Percentiles rank a stretch among this genome's conserved stretches.
Conservation (phyloP, 805 yeast genomes). For the Metschnikowia cubensis region DNA sequence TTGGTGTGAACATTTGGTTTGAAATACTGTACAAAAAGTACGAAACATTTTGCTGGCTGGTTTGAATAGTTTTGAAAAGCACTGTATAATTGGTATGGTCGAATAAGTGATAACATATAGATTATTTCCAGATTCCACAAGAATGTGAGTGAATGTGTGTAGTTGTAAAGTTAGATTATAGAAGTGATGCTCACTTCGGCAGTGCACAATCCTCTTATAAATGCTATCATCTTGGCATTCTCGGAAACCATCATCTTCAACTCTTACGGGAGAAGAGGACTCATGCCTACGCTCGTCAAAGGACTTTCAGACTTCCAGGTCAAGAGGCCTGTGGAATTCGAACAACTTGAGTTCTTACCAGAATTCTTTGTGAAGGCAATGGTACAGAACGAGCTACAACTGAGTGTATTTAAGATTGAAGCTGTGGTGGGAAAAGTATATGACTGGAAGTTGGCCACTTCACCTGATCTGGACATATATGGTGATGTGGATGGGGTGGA, state of each 20-base stretch:
- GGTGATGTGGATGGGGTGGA: slow-evolving; percentile 48
- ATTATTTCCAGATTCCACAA: too few species aligned
- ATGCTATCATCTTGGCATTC: slow-evolving; percentile 28
- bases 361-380: slow-evolving; percentile 44
- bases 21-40: too few species aligned
- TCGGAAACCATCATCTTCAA: slow-evolving; percentile 43
- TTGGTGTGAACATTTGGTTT: too few species aligned
- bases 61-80: too few species aligned
- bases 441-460: slow-evolving; percentile 40
- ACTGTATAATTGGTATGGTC: too few species aligned
- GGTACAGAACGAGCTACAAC: slow-evolving; percentile 49
- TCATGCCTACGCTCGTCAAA: slow-evolving; percentile 57
- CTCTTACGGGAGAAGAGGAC: slow-evolving; percentile 60
- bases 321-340: slow-evolving; percentile 29
- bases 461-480: slow-evolving; percentile 34
- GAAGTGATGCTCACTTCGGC: slow-evolving; percentile 39
- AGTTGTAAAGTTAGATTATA: too few species aligned
- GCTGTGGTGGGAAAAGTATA: slow-evolving; percentile 49
- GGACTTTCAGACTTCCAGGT: slow-evolving; percentile 45
- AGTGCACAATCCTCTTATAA: slow-evolving; percentile 21
- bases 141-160: too few species aligned
- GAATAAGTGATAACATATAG: too few species aligned
- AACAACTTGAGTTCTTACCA: slow-evolving; percentile 47
- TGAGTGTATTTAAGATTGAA: slow-evolving; percentile 58
- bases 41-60: too few species aligned